Evolutionary conservation across 2,329 filamentous ascomycete species (phyloP), one percentile per base, ranked within the genome.

Genomic region (Penicillium hordei): DNA sequence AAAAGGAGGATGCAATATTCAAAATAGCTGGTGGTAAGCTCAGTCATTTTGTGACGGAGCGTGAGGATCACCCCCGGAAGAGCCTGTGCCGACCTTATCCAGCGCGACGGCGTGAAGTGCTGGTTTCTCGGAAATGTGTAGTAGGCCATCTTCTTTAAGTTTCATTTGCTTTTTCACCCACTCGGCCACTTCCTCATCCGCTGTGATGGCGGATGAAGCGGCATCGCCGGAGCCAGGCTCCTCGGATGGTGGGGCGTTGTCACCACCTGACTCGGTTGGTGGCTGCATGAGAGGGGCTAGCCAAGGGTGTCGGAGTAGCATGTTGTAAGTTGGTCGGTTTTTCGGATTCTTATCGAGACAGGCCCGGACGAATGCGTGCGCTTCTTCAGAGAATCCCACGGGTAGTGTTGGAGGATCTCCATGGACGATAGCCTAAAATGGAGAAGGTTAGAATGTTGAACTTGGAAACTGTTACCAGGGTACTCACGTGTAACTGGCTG

Each of bases 341-440:
- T 90, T 90, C 9, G 94, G 91, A 23, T 91, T 89, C 75, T 99
- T 99, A 80, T 97, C 92, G 46, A 99, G 82, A 73, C 94, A 97
- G 44, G 88, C 88, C 39, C 84, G 83, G 25, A 99, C 93, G 76
- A 99, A 99, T 67, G 93, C 89, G 55, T 87, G 88, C 2, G 93
- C 91, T 6, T 85, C 82, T 55, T 89, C 83, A 0, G 93, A 94
- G 73, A 90, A 99, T 27, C 85, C 87, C 55, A 89, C 85, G 5
- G 94, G 94, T 33, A 99, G 85, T 69, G 89, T 87, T 12, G 94
- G 94, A 15, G 94, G 91, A n/a, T 96, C 92, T 50, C 94, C 94
- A 72, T 97, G 91, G 36, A 99, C 94, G 71, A 99, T 99, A 55
- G 94, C 94, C 94, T 99, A 65, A 25, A 43, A 38, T 56, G 23